Base-by-base conservation (phyloP, 768 basidiomycete species). In the Psilocybe cubensis region DNA sequence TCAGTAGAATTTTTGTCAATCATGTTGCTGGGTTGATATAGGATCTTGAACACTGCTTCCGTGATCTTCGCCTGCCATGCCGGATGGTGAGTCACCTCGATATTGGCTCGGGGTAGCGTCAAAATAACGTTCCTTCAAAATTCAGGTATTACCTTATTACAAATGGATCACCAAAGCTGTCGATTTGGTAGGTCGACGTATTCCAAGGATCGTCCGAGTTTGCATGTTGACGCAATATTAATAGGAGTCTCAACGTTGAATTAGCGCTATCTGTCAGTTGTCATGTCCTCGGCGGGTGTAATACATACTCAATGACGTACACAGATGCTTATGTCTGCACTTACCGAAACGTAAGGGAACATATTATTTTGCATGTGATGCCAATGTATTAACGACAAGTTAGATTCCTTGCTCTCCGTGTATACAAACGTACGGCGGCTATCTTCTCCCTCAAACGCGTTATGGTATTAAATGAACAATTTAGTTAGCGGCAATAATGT, bases 231-330 rank as follows among this genome's bases (percentile, higher is more conserved):
- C 28, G 27, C 21, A n/a, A 8, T 21, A 33, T 52, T 7, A 28
- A 18, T 52, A 74, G 71, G 72, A 74, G 72, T 58, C 55, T 71
- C n/a, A 72, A 72, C 60, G 72, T 69, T 27, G 72, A 74, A 55
- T 56, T 74, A 18, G 64, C 63, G 5, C 43, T 74, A 24, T 74
- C 72, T 20, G 72, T 72, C 12, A 35, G 57, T 31, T 7, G n/a
- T 31, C n/a, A 17, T 28, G 47, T 23, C 24, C 11, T 31, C 23
- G 23, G 42, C n/a, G 20, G 23, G 10, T 3, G 45, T 31, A 12
- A 35, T 17, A 8, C 12, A 12, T n/a, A 20, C 24, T 45, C 55
- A 38, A 18, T 3, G 10, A 4, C n/a, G 11, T 27, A n/a, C n/a
- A 46, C n/a, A 74, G 72, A 74, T 74, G 68, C 29, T 68, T 18